Conservation (phyloP, 2,329 filamentous ascomycete species). For the Mycosphaerella sp. region DNA sequence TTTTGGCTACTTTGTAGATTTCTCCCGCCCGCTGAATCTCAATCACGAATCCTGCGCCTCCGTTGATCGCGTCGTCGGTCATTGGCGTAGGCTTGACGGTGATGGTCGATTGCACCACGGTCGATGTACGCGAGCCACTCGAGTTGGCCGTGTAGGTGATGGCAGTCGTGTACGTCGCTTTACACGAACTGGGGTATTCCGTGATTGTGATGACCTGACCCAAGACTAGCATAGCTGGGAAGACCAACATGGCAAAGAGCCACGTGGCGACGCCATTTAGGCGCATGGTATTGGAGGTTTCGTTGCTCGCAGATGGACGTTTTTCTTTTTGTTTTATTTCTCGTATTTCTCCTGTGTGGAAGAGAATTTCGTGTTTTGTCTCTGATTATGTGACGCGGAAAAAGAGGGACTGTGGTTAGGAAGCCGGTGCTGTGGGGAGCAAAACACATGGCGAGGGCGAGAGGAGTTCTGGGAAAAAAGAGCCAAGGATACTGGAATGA, state of each 20-base stretch:
- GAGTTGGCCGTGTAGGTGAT: slow-evolving; percentile 4
- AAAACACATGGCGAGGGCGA: slow-evolving; percentile 4
- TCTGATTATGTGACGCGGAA: not conserved
- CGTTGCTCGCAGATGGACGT: not conserved
- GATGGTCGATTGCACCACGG: slow-evolving; percentile 28
- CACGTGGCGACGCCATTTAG: slow-evolving; percentile 6
- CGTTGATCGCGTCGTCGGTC: slow-evolving; percentile 28
- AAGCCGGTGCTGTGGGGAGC: slow-evolving; percentile 5
- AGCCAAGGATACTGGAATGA: slow-evolving; percentile 18
- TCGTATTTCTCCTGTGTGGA: not conserved
- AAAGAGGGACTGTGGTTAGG: slow-evolving; percentile 16
- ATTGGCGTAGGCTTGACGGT: slow-evolving; percentile 20
- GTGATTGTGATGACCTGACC: slow-evolving; percentile 26
- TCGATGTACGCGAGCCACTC: slow-evolving; percentile 19
- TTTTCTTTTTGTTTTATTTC: no score
- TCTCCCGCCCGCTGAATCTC: slow-evolving; percentile 20
- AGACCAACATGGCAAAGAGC: slow-evolving; percentile 6
- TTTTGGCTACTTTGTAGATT: slow-evolving; percentile 9
- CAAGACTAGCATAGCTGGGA: slow-evolving; percentile 13
- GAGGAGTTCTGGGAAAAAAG: slow-evolving; percentile 4
- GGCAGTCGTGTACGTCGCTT: slow-evolving; percentile 19
- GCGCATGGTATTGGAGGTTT: slow-evolving; percentile 5
- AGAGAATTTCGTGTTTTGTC: not conserved
- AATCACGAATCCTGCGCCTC: slow-evolving; percentile 31
- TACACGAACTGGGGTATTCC: slow-evolving; percentile 25